A percentile compares a stretch with the other conserved stretches of the same genome.
Conservation (phyloP, 768 basidiomycete genomes). For the Suillus alpinus region DNA sequence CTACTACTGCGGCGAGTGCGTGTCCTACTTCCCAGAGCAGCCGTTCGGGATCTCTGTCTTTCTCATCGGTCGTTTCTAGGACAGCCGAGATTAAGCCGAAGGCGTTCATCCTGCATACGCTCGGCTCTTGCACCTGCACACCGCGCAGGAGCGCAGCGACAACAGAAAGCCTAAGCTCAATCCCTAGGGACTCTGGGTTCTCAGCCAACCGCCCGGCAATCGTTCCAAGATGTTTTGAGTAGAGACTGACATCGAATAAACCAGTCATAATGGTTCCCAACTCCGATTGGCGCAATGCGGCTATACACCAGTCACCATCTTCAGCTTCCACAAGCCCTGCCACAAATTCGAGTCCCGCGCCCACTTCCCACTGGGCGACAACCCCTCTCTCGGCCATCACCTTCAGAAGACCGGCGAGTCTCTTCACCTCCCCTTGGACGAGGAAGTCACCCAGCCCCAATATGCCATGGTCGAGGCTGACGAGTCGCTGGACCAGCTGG, state of each 20-base stretch:
- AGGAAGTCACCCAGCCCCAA: constrained; percentile 48
- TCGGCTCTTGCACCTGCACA: constrained; percentile 21
- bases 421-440: constrained; percentile 55
- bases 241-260: neutral
- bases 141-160: constrained; percentile 32
- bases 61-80: constrained; percentile 23
- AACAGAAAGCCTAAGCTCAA: constrained; percentile 31
- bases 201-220: neutral
- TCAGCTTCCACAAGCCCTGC: constrained; percentile 34
- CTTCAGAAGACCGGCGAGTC: neutral
- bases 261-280: neutral
- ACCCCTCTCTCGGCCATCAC: constrained; percentile 28
- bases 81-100: constrained; percentile 24
- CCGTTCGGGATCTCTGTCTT: constrained; percentile 24
- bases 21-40: constrained; percentile 37
- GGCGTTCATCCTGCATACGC: constrained; percentile 17
- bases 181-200: neutral
- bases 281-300: neutral
- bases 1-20: constrained; percentile 29
- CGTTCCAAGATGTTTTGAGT: constrained; percentile 1
- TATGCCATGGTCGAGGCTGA: constrained; percentile 53
- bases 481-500: constrained; percentile 52
- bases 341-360: constrained; percentile 46
- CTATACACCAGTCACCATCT: neutral
- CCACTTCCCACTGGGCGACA: constrained; percentile 44